Base-by-base conservation (phyloP, 345 rosid species). In the Camelina neglecta region DNA sequence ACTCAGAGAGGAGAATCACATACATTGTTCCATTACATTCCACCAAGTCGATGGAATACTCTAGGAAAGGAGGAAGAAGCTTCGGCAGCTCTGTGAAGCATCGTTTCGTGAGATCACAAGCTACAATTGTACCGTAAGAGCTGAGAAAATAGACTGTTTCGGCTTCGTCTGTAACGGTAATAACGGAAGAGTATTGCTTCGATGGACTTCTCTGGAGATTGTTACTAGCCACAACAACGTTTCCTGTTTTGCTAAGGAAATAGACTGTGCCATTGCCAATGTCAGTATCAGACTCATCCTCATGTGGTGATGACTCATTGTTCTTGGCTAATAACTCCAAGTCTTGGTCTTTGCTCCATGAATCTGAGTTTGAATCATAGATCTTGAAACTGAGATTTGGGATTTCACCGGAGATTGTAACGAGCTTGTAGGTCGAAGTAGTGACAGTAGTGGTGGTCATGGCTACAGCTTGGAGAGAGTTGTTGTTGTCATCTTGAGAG, bases 21-120 rank as follows among this genome's bases (percentile, higher is more conserved):
- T 84, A 73, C 88, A 89, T 81, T 66, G 88, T 85, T 42, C 98
- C 96, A 66, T 83, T 77, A 4, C 89, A 85, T 75, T 85, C 96
- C 76, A 93, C 89, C 82, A 89, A 78, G 70, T 93, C 98, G 3
- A 93, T 81, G 66, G 98, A 93, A 81, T 93, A 89, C 73, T 93
- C 98, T 0, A 70, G 73, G 47, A 76, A 91, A 2, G 80, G 79
- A 6, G 98, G 96, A 78, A 93, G 80, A 55, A 93, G 81, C 79
- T 93, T 85, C 0, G 97, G 98, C 41, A 87, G 85, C 81, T 93
- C 97, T 0, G 81, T 80, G 81, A 85, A 93, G 75, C 79, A 71
- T 72, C 79, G 74, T 13, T 45, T 51, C 1, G 84, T 78, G 49
- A 93, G 80, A 79, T 89, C 86, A 81, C 96, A 89, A 61, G 88